These are phyloP conservation scores for Pythium myriotylum DNA, from an alignment of 352 stramenopile genomes.

Conservation along the genomic window DNA sequence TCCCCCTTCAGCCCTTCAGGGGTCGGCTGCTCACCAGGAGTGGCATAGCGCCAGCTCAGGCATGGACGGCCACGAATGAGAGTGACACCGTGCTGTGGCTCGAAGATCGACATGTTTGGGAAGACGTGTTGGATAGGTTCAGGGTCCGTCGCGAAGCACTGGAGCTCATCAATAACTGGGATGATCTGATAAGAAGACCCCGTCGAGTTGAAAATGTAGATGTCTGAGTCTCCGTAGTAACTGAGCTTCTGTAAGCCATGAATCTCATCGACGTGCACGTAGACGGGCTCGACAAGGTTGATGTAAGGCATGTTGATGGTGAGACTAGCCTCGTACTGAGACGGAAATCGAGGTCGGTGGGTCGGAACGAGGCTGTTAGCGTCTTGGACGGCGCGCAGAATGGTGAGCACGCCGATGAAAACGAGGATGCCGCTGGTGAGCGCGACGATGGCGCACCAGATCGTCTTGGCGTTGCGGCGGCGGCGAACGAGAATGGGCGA, in stretches of 20 bases:
- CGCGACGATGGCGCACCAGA: constrained; percentile 85
- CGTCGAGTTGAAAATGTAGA: constrained; percentile 86
- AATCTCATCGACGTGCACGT: constrained; percentile 77
- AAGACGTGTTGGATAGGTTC: constrained; percentile 82
- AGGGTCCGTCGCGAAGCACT: constrained; percentile 70
- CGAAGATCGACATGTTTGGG: constrained; percentile 82
- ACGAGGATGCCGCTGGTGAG: constrained; percentile 75
- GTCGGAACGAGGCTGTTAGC: constrained; percentile 72
- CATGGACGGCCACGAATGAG: constrained; percentile 73
- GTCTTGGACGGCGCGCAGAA: constrained; percentile 81
- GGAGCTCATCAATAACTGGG: constrained; percentile 72
- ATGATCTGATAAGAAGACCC: constrained; percentile 84
- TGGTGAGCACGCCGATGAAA: constrained; percentile 82
- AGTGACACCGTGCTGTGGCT: constrained; percentile 81
- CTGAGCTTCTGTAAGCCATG: constrained; percentile 83
- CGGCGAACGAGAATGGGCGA: constrained; percentile 45
- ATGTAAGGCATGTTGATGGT: constrained; percentile 91
- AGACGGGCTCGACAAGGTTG: constrained; percentile 85
- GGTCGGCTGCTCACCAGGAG: constrained; percentile 52
- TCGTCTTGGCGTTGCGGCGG: constrained; percentile 65
- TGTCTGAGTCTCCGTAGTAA: constrained; percentile 88
- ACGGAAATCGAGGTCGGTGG: constrained; percentile 70
- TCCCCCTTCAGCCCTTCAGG: constrained; percentile 72
- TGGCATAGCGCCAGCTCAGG: constrained; percentile 84
- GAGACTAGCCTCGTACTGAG: constrained; percentile 87